A percentile compares a stretch with the other conserved stretches of the same genome.
Conservation (phyloP, 2,329 filamentous ascomycete species). For the Neopestalotiopsis sp. region DNA sequence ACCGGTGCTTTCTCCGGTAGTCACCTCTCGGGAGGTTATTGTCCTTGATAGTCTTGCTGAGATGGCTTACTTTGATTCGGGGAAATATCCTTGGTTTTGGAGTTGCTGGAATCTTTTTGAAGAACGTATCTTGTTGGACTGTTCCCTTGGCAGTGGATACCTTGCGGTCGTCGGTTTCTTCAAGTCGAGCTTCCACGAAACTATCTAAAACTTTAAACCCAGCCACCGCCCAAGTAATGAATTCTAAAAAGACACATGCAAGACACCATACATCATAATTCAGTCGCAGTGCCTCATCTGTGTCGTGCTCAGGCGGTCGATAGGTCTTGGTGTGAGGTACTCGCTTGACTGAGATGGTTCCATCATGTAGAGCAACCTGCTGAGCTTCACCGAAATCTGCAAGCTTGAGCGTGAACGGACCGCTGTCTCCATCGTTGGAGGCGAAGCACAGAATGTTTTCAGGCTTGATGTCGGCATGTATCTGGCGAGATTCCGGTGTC, state of each 20-base stretch:
- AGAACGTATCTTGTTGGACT: not conserved
- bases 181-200: too few relatives aligned
- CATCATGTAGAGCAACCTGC: too few relatives aligned
- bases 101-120: too few relatives aligned
- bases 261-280: conserved; percentile 29
- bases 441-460: conserved; percentile 25
- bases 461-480: conserved; percentile 24
- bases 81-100: not conserved
- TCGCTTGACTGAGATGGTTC: not conserved
- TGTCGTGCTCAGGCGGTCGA: conserved; percentile 22
- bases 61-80: not conserved
- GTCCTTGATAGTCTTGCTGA: too few relatives aligned
- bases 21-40: too few relatives aligned
- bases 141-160: not conserved
- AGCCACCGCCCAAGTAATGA: conserved; percentile 24
- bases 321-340: conserved; percentile 23
- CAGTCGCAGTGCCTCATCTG: not conserved
- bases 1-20: not conserved
- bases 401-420: too few relatives aligned
- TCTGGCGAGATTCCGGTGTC: not conserved
- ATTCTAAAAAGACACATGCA: conserved; percentile 29
- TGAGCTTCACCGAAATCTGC: conserved; percentile 22
- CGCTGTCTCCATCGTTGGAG: too few relatives aligned
- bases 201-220: too few relatives aligned
- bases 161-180: not conserved